Base-by-base conservation (phyloP, 352 stramenopile genomes). In the Pythium brassicae region DNA sequence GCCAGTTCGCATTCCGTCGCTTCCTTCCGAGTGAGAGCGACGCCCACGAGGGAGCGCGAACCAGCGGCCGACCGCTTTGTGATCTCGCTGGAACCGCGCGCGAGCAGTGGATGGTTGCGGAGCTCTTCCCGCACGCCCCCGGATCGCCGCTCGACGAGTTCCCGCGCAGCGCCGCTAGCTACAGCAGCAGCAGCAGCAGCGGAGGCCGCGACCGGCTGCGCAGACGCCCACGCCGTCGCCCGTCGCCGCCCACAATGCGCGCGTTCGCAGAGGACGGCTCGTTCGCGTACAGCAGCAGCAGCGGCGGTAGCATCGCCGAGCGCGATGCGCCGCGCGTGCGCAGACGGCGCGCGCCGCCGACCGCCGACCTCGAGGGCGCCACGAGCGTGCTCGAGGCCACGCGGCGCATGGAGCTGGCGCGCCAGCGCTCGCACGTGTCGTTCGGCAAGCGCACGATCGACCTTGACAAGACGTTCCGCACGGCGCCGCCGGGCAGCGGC, bases 381-480 rank as follows among this genome's bases (percentile, higher is more conserved):
- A 66, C 61, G 26, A 83, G 63, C 46, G 64, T 71, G 7, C 57
- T 86, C 3, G 70, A 72, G 46, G 62, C 74, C 4, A 53, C 73
- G 20, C 68, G 62, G 4, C 75, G 78, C 23, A 68, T 65, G 27
- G 75, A 82, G 47, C 66, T 85, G 39, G 69, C 71, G 23, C 73
- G 78, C 11, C 73, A 79, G 52, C 72, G 72, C 25, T 63, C 75
- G 10, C 64, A 68, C 32, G 66, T 87, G 45, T 76, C 65, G 42
- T 84, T 87, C 26, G 72, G 79, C 1, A 61, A 82, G 20, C 61
- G 72, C 47, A 75, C 60, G 22, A 78, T 86, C 56, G 64, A 69
- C 26, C 50, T 86, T 11, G 70, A 77, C 26, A 70, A 72, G 53
- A 71, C 76, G 37, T 84, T 85, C 59, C 76, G 72, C 20, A 84